These are phyloP conservation scores for Annulohypoxylon bovei DNA, from an alignment of 495 filamentous ascomycete genomes.

Conservation along the genomic window DNA sequence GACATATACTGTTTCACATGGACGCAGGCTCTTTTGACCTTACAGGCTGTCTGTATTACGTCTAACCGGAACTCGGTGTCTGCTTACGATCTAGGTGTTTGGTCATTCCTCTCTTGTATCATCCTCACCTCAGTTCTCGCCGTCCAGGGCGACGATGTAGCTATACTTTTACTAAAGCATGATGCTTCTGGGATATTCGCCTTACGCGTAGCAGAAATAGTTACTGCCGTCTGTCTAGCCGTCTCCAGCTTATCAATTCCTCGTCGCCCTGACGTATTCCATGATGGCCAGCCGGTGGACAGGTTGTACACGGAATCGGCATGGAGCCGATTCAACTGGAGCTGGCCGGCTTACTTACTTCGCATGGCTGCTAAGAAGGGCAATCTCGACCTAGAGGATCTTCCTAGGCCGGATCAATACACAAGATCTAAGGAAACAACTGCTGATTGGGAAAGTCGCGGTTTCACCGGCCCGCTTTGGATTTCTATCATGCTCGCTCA, in stretches of 20 bases:
- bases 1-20: constrained; percentile 30
- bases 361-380: constrained; percentile 62
- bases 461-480: constrained; percentile 67
- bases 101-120: constrained; percentile 55
- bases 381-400: constrained; percentile 66
- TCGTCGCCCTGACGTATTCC: constrained; percentile 73
- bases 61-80: constrained; percentile 56
- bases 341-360: constrained; percentile 68
- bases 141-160: constrained; percentile 50
- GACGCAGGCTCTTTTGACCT: constrained; percentile 52
- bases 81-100: constrained; percentile 59
- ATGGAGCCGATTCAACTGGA: constrained; percentile 69
- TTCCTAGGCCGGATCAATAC: constrained; percentile 64
- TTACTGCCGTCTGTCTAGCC: constrained; percentile 47
- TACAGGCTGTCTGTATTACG: constrained; percentile 58
- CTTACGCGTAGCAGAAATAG: constrained; percentile 53
- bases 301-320: constrained; percentile 68
- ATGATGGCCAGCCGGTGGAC: constrained; percentile 69
- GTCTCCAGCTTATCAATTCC: constrained; percentile 63
- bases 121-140: constrained; percentile 52
- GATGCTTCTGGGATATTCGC: constrained; percentile 35
- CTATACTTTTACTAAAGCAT: constrained; percentile 43
- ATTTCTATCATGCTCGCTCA: constrained; percentile 66
- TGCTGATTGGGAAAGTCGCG: constrained; percentile 61
- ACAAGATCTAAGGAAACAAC: constrained; percentile 60